Conservation (phyloP, 768 basidiomycete species). For the Tricholoma furcatifolium region DNA sequence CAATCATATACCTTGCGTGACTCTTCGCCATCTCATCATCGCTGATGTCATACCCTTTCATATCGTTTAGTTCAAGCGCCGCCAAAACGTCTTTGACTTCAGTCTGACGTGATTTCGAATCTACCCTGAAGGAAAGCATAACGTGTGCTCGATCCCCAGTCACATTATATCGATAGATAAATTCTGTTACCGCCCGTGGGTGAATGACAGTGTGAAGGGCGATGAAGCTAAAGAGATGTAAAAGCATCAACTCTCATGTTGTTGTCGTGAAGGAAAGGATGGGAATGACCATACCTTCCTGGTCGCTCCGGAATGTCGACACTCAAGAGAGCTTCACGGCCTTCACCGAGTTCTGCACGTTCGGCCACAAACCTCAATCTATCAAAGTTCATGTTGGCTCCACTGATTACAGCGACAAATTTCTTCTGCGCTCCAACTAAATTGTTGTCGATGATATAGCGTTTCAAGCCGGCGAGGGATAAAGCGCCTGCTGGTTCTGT, state of each 20-base stretch:
- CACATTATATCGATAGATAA: conserved; percentile 86
- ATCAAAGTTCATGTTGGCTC: conserved; percentile 99
- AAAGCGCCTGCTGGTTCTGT: conserved; percentile 97
- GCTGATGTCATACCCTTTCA: conserved; percentile 87
- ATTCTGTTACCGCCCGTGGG: conserved; percentile 93
- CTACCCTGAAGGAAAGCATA: conserved; percentile 87
- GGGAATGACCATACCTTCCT: conserved; percentile 63
- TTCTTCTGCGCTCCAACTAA: conserved; percentile 81
- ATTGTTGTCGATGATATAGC: conserved; percentile 77
- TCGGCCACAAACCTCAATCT: conserved; percentile 97
- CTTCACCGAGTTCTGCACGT: conserved; percentile 95
- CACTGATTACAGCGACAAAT: conserved; percentile 91
- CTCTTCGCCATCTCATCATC: conserved; percentile 96
- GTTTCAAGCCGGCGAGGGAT: conserved; percentile 88
- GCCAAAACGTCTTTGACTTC: conserved; percentile 68
- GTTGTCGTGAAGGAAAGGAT: background rate
- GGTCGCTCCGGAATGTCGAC: conserved; percentile 93
- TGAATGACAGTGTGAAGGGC: conserved; percentile 84
- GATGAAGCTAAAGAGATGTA: conserved; percentile 62
- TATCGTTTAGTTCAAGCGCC: conserved; percentile 62
- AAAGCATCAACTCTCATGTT: background rate
- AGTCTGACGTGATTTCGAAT: conserved; percentile 51
- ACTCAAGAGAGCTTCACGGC: conserved; percentile 88
- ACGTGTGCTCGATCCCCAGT: conserved; percentile 75
- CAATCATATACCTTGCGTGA: conserved; percentile 93